A percentile compares a stretch with the other conserved stretches of the same genome.
Conservation (phyloP, 2,329 filamentous ascomycete species). For the Xylaria sp. region DNA sequence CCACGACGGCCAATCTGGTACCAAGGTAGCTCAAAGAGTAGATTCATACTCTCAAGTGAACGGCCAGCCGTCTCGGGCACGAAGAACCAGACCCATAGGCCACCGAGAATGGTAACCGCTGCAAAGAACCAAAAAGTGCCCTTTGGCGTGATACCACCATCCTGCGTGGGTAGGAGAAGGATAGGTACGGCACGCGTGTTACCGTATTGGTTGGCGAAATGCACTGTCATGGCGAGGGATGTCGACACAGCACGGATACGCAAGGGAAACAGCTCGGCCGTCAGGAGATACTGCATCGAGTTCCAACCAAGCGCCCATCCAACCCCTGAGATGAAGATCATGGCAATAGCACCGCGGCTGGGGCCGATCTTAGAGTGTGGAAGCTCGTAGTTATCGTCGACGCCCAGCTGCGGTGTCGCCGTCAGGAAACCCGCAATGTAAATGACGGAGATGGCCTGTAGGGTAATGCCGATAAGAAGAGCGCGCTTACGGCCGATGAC, state of each 20-base stretch:
- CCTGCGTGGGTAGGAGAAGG: slow-evolving; percentile 67
- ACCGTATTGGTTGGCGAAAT: slow-evolving; percentile 83
- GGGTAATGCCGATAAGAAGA: slow-evolving; percentile 67
- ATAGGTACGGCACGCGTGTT: slow-evolving; percentile 79
- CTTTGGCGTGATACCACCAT: slow-evolving; percentile 63
- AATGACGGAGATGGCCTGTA: slow-evolving; percentile 70
- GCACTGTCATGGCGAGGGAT: slow-evolving; percentile 78
- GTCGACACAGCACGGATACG: slow-evolving; percentile 77
- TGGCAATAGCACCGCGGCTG: slow-evolving; percentile 74
- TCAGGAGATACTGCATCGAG: slow-evolving; percentile 81
- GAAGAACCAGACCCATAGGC: slow-evolving; percentile 76
- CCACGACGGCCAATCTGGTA: slow-evolving; percentile 73
- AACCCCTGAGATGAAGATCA: slow-evolving; percentile 76
- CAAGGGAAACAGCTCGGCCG: slow-evolving; percentile 80
- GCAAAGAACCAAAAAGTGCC: slow-evolving; percentile 84
- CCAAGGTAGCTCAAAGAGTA: slow-evolving; percentile 78
- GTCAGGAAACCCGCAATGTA: slow-evolving; percentile 72
- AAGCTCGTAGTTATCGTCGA: slow-evolving; percentile 60
- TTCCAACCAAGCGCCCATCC: slow-evolving; percentile 81
- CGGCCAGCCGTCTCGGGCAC: slow-evolving; percentile 77
- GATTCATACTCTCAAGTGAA: slow-evolving; percentile 76
- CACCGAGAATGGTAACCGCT: slow-evolving; percentile 73
- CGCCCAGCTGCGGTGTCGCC: slow-evolving; percentile 67
- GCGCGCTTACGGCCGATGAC: slow-evolving; percentile 79
- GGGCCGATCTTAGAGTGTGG: slow-evolving; percentile 61